phyloP scores from a whole-genome alignment of 202 grass and related monocot genomes.

The Brachypodium distachyon region DNA sequence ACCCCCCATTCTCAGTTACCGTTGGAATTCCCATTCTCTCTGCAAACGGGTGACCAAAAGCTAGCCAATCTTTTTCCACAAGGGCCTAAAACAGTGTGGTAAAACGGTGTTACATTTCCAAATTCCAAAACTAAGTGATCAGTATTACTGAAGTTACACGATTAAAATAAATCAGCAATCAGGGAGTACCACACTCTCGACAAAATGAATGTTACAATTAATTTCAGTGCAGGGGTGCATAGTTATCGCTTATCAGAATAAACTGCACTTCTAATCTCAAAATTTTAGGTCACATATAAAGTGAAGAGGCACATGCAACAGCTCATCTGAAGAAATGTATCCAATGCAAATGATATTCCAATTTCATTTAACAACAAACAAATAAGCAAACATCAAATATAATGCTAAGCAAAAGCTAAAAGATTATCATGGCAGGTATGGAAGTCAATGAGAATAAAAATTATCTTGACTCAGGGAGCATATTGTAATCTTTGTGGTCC shows the following conservation, averaged over 20 bases:
- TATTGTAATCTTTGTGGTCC: not conserved
- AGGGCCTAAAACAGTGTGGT: constrained; percentile 53
- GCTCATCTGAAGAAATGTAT: not conserved
- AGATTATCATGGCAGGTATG: not conserved
- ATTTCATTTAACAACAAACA: not conserved
- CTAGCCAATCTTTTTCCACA: constrained; percentile 96
- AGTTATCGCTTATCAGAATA: not conserved
- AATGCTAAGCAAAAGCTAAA: not conserved
- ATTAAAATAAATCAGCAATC: constrained; percentile 6
- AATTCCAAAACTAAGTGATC: constrained; percentile 2
- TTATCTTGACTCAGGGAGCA: not conserved
- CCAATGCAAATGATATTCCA: not conserved
- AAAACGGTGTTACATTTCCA: constrained; percentile 12
- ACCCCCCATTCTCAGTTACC: constrained; percentile 51
- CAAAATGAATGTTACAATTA: not conserved
- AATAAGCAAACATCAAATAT: not conserved
- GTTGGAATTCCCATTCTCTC: constrained; percentile 95
- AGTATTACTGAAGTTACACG: not conserved
- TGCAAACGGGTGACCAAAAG: constrained; percentile 97
- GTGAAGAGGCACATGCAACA: not conserved
- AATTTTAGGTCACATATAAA: not conserved
- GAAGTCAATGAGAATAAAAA: not conserved
- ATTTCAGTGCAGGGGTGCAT: not conserved
- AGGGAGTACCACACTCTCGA: not conserved
- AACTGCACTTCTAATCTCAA: not conserved